Evolutionary conservation across 495 filamentous ascomycete species (phyloP).

Genomic region (Aspergillus asperescens): DNA sequence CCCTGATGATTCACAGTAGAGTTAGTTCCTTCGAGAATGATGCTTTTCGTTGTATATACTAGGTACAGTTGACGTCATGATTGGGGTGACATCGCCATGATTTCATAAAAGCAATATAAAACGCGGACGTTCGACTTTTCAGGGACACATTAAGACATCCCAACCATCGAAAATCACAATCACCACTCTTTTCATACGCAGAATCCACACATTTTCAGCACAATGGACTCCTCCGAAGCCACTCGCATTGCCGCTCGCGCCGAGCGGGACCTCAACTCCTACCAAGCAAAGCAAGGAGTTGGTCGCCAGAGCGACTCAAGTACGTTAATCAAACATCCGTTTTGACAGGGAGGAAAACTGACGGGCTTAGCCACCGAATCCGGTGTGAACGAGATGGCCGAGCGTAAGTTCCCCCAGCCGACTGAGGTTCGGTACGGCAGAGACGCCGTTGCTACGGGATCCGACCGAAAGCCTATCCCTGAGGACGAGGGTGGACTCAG

Average conservation of each 20-base stretch:
- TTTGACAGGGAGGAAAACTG: neutral
- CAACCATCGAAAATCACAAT: neutral
- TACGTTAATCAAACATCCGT: too few relatives aligned
- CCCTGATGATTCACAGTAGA: neutral
- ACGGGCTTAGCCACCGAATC: constrained; percentile 44
- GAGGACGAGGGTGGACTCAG: constrained; percentile 47
- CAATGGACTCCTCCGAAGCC: constrained; percentile 36
- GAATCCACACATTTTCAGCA: too few relatives aligned
- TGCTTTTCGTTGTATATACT: neutral
- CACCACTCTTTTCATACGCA: neutral
- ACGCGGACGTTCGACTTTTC: too few relatives aligned
- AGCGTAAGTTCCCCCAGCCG: constrained; percentile 35
- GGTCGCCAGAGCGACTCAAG: constrained; percentile 42
- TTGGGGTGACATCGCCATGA: neutral
- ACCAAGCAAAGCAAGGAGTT: constrained; percentile 46
- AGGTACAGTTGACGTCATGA: neutral
- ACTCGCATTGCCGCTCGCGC: constrained; percentile 39
- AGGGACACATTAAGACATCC: neutral
- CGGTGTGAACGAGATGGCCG: constrained; percentile 45
- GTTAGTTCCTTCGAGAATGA: neutral
- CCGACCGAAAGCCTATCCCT: constrained; percentile 48
- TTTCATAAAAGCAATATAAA: too few relatives aligned
- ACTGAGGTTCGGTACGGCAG: constrained; percentile 43
- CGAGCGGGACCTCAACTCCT: constrained; percentile 51
- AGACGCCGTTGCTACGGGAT: constrained; percentile 42